These are phyloP conservation scores for Porodaedalea pini DNA, from an alignment of 1,284 basidiomycete genomes.

Conservation along the genomic window DNA sequence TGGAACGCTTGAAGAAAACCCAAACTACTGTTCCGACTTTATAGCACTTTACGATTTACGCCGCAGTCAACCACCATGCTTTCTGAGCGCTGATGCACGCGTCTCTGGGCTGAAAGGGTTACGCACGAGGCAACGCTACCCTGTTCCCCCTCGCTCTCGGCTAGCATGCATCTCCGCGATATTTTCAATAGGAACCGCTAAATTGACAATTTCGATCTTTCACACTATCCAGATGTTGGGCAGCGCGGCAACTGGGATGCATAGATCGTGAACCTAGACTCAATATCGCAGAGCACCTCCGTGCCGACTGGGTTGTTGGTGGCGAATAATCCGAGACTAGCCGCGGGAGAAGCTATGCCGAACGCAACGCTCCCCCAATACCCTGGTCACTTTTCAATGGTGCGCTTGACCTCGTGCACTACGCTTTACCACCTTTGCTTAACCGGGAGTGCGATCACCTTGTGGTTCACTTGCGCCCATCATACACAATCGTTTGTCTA, in stretches of 20 bases:
- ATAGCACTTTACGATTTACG: not conserved
- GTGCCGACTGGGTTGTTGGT: not conserved
- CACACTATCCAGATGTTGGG: conserved; percentile 2
- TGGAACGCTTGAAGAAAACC: conserved; percentile 8
- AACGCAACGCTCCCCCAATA: not conserved
- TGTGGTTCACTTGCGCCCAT: not conserved
- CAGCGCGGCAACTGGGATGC: not conserved
- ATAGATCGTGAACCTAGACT: conserved; percentile 2
- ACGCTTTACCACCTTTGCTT: not conserved
- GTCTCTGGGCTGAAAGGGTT: conserved; percentile 5
- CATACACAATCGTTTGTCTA: not conserved
- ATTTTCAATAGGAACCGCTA: not conserved
- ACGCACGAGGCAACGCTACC: conserved; percentile 9
- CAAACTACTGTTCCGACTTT: not conserved
- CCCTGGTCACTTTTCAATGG: not conserved
- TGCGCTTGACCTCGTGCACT: not conserved
- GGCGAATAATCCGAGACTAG: not conserved
- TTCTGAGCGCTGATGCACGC: conserved; percentile 2
- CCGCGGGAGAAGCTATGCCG: not conserved
- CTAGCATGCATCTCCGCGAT: conserved; percentile 5
- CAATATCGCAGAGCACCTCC: not conserved
- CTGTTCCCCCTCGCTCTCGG: not conserved
- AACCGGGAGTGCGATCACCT: not conserved
- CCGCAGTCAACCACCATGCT: not conserved
- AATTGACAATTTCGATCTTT: not conserved